phyloP scores from a whole-genome alignment of 768 basidiomycete species.

The Amanita brunnescens region DNA sequence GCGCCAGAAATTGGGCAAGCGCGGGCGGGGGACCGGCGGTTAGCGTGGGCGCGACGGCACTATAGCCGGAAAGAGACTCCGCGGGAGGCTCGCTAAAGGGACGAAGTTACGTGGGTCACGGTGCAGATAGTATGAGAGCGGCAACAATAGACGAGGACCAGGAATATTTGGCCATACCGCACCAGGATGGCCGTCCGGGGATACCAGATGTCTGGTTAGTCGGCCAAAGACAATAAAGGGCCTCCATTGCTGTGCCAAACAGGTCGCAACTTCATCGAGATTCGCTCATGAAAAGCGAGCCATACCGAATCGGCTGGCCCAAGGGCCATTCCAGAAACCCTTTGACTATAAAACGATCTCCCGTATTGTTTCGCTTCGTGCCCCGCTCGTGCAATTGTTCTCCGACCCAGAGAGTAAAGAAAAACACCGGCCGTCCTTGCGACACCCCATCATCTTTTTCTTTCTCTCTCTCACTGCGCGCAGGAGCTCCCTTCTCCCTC shows the following conservation, averaged over 20 bases:
- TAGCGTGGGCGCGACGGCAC: too few relatives aligned
- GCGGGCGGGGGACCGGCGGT: neutral
- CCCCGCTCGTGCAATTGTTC: conserved; percentile 65
- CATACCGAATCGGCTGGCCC: conserved; percentile 27
- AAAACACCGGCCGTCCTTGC: conserved; percentile 35
- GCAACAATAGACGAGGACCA: conserved; percentile 18
- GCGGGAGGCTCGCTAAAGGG: conserved; percentile 16
- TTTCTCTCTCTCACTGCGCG: conserved; percentile 23
- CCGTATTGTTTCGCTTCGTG: conserved; percentile 52
- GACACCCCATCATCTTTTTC: conserved; percentile 41
- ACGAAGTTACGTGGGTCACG: conserved; percentile 18
- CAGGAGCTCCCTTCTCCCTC: conserved; percentile 23
- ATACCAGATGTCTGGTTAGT: conserved; percentile 5
- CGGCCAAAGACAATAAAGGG: conserved; percentile 37
- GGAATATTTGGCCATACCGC: conserved; percentile 27
- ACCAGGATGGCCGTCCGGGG: conserved; percentile 23
- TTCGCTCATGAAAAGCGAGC: conserved; percentile 29
- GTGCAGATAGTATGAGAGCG: conserved; percentile 13
- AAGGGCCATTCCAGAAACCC: conserved; percentile 24
- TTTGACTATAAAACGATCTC: conserved; percentile 44
- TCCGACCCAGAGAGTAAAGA: conserved; percentile 39
- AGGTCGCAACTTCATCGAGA: conserved; percentile 24
- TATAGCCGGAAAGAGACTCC: neutral
- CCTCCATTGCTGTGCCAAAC: conserved; percentile 33
- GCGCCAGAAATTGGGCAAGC: too few relatives aligned